A percentile compares a stretch with the other conserved stretches of the same genome.
These are phyloP conservation scores for Penicillium bialowiezense DNA, from an alignment of 495 filamentous ascomycete genomes.

Conservation along the genomic window DNA sequence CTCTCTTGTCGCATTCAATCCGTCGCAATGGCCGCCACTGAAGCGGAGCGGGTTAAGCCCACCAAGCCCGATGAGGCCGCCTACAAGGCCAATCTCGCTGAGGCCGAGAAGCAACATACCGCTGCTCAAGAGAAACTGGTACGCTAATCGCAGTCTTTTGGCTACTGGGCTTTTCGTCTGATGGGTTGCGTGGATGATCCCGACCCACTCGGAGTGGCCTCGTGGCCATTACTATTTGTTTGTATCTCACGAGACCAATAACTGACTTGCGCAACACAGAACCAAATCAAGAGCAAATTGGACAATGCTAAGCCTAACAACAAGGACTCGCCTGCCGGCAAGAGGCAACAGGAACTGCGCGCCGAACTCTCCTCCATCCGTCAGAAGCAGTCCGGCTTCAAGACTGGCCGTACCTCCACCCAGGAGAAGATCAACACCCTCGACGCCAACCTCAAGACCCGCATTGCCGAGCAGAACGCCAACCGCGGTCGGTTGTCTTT, in stretches of 20 bases:
- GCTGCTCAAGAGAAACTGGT: constrained; percentile 74
- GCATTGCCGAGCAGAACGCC: constrained; percentile 80
- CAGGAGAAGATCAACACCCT: constrained; percentile 83
- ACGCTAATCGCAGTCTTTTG: constrained; percentile 35
- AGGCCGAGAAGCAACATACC: constrained; percentile 80
- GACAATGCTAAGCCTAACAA: constrained; percentile 74
- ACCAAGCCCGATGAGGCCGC: constrained; percentile 55
- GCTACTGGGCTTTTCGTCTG: not conserved
- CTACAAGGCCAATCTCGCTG: constrained; percentile 62
- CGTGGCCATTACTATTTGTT: not conserved
- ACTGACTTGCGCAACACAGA: constrained; percentile 56
- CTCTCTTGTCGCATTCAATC: constrained; percentile 13
- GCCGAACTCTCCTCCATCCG: constrained; percentile 68
- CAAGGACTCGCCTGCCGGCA: constrained; percentile 65
- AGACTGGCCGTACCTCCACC: constrained; percentile 68
- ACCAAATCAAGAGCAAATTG: constrained; percentile 78
- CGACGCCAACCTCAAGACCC: constrained; percentile 76
- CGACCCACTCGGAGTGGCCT: constrained; percentile 3
- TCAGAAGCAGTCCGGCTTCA: constrained; percentile 78
- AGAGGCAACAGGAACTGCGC: constrained; percentile 80
- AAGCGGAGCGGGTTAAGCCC: constrained; percentile 48
- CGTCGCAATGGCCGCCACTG: constrained; percentile 38
- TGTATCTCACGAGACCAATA: not conserved
- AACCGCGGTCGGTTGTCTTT: constrained; percentile 72
- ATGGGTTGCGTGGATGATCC: constrained; percentile 3